These are phyloP conservation scores for Aphanomyces euteiches DNA, from an alignment of 352 stramenopile genomes.

Conservation along the genomic window DNA sequence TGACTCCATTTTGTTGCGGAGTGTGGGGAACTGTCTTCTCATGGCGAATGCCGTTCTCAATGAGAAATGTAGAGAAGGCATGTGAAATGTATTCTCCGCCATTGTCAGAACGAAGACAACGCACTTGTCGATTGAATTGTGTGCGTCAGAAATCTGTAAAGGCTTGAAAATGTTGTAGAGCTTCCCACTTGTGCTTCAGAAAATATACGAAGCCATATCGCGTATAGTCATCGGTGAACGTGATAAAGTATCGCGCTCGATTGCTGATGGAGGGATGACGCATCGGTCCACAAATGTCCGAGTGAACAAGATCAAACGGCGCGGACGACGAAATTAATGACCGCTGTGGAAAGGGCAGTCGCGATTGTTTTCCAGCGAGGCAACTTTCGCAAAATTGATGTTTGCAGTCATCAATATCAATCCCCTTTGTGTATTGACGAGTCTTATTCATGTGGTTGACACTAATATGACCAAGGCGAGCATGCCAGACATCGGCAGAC, in stretches of 20 bases:
- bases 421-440: background rate
- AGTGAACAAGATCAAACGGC: slow-evolving; percentile 4
- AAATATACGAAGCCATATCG: slow-evolving; percentile 1
- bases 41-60: too few species aligned
- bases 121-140: background rate
- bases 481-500: background rate
- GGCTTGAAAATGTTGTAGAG: background rate
- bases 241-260: background rate
- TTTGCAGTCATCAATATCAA: background rate
- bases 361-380: slow-evolving; percentile 6
- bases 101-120: background rate
- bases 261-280: background rate
- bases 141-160: background rate
- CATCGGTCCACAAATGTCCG: slow-evolving; percentile 4
- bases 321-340: background rate
- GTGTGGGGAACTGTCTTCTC: too few species aligned
- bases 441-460: background rate
- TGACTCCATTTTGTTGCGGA: too few species aligned
- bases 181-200: background rate
- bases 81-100: too few species aligned
- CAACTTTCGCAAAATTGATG: background rate
- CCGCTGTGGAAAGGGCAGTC: slow-evolving; percentile 2
- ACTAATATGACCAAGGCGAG: background rate
- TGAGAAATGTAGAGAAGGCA: too few species aligned
- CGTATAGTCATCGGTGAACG: slow-evolving; percentile 4